A percentile compares a stretch with the other conserved stretches of the same genome.
phyloP scores from a whole-genome alignment of 1,284 basidiomycete genomes.

The Heterobasidion irregulare region DNA sequence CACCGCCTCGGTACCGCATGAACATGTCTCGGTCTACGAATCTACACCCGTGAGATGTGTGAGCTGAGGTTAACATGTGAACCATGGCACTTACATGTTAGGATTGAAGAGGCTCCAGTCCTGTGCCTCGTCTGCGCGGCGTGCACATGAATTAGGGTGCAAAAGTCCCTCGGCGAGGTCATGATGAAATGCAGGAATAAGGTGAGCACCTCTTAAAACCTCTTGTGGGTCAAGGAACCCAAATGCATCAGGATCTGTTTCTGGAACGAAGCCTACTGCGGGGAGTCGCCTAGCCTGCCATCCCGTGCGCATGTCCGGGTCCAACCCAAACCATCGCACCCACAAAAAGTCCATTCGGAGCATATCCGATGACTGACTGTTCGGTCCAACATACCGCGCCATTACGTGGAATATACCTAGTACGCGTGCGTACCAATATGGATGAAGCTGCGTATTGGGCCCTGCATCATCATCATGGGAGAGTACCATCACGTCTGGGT shows the following conservation, averaged over 20 bases:
- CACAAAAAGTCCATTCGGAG: slow-evolving; percentile 19
- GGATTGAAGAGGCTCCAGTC: not conserved
- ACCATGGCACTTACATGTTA: not conserved
- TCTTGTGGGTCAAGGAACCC: slow-evolving; percentile 17
- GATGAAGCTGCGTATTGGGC: slow-evolving; percentile 7
- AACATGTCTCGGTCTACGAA: slow-evolving; percentile 22
- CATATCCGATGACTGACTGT: not conserved
- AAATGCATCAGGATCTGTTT: slow-evolving; percentile 10
- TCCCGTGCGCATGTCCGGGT: slow-evolving; percentile 8
- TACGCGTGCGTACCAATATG: slow-evolving; percentile 27
- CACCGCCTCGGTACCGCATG: slow-evolving; percentile 17
- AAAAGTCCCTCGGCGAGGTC: slow-evolving; percentile 11
- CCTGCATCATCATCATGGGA: not conserved
- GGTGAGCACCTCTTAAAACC: slow-evolving; percentile 18
- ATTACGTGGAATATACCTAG: slow-evolving; percentile 25
- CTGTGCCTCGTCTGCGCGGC: not conserved
- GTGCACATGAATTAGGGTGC: slow-evolving; percentile 1
- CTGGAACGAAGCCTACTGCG: slow-evolving; percentile 14
- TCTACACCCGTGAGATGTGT: slow-evolving; percentile 1
- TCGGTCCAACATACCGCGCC: slow-evolving; percentile 12
- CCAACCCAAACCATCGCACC: slow-evolving; percentile 21
- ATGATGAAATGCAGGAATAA: slow-evolving; percentile 23
- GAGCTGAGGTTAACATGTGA: not conserved
- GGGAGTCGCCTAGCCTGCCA: slow-evolving; percentile 12
- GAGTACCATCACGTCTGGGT: slow-evolving; percentile 4